Evolutionary conservation across 306 rosid species (phyloP).

Genomic region (Lotus japonicus): DNA sequence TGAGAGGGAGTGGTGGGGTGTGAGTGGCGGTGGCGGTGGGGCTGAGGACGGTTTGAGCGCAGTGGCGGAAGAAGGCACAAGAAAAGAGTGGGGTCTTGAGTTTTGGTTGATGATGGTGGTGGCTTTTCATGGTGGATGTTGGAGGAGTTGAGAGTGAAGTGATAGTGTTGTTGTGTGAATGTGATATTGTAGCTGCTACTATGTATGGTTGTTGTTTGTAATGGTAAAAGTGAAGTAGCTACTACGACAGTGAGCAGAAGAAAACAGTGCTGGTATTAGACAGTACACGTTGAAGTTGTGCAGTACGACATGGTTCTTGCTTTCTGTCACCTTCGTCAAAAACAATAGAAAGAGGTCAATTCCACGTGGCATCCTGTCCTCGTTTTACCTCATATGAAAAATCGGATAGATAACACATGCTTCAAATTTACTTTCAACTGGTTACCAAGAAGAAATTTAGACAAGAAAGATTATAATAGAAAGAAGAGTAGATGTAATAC

Average conservation of each 20-base stretch:
- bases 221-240: too few relatives aligned
- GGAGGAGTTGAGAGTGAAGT: neutral
- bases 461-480: too few relatives aligned
- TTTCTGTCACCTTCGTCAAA: slow-evolving; percentile 24
- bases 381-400: neutral
- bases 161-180: too few relatives aligned
- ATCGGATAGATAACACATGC: too few relatives aligned
- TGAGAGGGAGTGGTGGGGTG: slow-evolving; percentile 42
- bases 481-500: too few relatives aligned
- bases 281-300: slow-evolving; percentile 17
- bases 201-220: too few relatives aligned
- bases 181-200: too few relatives aligned
- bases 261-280: neutral
- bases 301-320: too few relatives aligned
- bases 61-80: slow-evolving; percentile 86
- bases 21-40: slow-evolving; percentile 59
- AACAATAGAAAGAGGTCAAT: slow-evolving; percentile 10
- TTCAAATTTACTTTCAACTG: too few relatives aligned
- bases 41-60: slow-evolving; percentile 75
- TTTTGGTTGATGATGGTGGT: slow-evolving; percentile 46
- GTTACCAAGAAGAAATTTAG: too few relatives aligned
- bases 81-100: slow-evolving; percentile 91
- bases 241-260: too few relatives aligned
- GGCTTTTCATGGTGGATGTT: slow-evolving; percentile 47
- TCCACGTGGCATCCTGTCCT: neutral